Percentiles rank a stretch among this genome's conserved stretches.
Evolutionary conservation across 345 rosid genomes (phyloP).

Genomic region (Hevea brasiliensis): DNA sequence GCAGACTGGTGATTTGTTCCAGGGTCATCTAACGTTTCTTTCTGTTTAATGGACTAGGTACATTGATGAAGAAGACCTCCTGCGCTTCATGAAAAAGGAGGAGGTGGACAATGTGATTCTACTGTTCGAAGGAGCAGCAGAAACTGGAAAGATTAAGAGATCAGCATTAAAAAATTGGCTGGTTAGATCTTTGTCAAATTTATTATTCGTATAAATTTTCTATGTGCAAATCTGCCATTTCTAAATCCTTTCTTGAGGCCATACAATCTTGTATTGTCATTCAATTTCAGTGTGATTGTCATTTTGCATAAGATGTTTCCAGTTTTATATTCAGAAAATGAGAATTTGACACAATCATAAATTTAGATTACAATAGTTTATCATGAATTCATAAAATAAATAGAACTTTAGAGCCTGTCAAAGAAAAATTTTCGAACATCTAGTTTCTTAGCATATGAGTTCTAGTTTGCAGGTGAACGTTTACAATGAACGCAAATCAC

Average conservation of each 20-base stretch:
- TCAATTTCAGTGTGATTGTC: background rate
- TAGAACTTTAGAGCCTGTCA: background rate
- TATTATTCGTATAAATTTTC: background rate
- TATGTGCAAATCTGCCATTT: background rate
- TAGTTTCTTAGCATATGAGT: background rate
- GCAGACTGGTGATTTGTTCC: background rate
- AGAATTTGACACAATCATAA: background rate
- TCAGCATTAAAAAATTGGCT: constrained; percentile 59
- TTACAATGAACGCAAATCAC: constrained; percentile 54
- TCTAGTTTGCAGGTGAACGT: constrained; percentile 50
- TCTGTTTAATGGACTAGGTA: constrained; percentile 35
- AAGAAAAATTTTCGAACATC: background rate
- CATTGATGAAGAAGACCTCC: constrained; percentile 66
- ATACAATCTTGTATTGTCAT: background rate
- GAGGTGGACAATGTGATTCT: constrained; percentile 53
- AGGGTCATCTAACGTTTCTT: background rate
- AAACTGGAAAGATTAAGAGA: constrained; percentile 59
- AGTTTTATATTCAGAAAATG: no score
- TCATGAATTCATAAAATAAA: background rate
- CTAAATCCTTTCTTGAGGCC: background rate
- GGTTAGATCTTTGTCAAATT: constrained; percentile 34
- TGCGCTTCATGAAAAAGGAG: constrained; percentile 60
- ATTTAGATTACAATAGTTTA: background rate
- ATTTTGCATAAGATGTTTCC: background rate
- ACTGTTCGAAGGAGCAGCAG: constrained; percentile 54